Evolutionary conservation across 1,139 yeast species (phyloP), one percentile per base, ranked within the genome.

Genomic region (Kodamaea ohmeri): DNA sequence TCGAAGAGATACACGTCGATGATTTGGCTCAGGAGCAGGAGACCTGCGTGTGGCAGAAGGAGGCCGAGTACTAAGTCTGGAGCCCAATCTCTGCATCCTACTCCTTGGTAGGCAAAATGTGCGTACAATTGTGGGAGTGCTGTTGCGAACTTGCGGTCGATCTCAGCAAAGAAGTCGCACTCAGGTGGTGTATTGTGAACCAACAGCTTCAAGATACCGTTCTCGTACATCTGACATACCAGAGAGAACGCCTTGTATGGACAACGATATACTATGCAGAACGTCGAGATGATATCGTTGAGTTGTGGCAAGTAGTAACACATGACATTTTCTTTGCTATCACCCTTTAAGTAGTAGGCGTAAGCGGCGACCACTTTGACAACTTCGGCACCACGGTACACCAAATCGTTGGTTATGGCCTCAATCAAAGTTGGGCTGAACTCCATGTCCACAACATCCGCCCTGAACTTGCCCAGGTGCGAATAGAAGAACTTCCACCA

Each of bases 1-100:
- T 81, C 87, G 52, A 80, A 80, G n/a, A 79, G 55, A 52, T 69
- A 70, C 6, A 80, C 64, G 52, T 82, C 89, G 45, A 83, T 52
- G 6, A 81, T 32, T 34, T 53, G 58, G 51, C 47, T 44, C 28
- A 58, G 42, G 54, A 57, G 39, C 56, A 68, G 49, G 37, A 55
- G 57, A 36, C 48, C 51, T 13, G 61, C 47, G 9, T 53, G 41
- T 36, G 56, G 51, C 4, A 57, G 43, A 18, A 60, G 51, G 14
- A 60, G 38, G 2, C 58, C 46, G 12, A 56, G 29, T 0, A 56
- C 33, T 20, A 58, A 42, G 17, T 41, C 43, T 2, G 66, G 61
- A 6, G 61, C 40, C 35, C 52, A 63, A 5, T 60, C 64, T 17
- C 50, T 36, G 3, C 59, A 72, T 1, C 55, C 42, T 24, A 80